Percentiles rank a stretch among this genome's conserved stretches.
phyloP scores from a whole-genome alignment of 257 asterid species.

The Ligustrum vulgare region DNA sequence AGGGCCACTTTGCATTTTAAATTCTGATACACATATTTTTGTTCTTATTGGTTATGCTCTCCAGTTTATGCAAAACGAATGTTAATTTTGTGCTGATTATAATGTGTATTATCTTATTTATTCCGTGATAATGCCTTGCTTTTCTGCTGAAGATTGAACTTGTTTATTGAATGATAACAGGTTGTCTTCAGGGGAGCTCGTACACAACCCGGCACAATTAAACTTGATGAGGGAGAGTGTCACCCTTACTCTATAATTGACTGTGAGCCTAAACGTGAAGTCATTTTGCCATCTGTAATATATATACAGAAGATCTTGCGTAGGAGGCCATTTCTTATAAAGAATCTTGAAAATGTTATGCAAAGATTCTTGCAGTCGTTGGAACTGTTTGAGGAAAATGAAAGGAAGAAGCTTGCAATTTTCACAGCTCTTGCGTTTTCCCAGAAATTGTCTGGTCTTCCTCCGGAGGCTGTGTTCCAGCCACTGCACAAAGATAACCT shows the following conservation, averaged over 20 bases:
- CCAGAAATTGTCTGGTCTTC: slow-evolving; percentile 96
- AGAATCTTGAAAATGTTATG: slow-evolving; percentile 99
- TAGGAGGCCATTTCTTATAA: slow-evolving; percentile 90
- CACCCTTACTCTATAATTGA: slow-evolving; percentile 91
- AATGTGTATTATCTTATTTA: neutral
- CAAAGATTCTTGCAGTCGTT: slow-evolving; percentile 83
- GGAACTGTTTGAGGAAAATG: slow-evolving; percentile 95
- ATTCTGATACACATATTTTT: neutral
- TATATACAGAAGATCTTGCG: slow-evolving; percentile 87
- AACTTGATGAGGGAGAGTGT: slow-evolving; percentile 96
- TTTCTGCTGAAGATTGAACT: slow-evolving; percentile 23
- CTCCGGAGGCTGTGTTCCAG: slow-evolving; percentile 95
- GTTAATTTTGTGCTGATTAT: neutral
- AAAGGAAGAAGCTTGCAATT: slow-evolving; percentile 94
- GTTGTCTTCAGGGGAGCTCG: slow-evolving; percentile 93
- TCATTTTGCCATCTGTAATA: slow-evolving; percentile 84
- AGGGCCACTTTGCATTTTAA: neutral
- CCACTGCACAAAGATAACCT: slow-evolving; percentile 98
- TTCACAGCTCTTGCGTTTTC: slow-evolving; percentile 99
- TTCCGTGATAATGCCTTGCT: neutral
- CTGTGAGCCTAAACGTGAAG: slow-evolving; percentile 79
- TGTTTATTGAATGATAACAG: slow-evolving; percentile 41
- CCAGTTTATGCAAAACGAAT: neutral
- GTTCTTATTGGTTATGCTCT: neutral
- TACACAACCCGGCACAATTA: slow-evolving; percentile 96